Conservation (phyloP, 2,329 filamentous ascomycete species). For the Aspergillus hortae region DNA sequence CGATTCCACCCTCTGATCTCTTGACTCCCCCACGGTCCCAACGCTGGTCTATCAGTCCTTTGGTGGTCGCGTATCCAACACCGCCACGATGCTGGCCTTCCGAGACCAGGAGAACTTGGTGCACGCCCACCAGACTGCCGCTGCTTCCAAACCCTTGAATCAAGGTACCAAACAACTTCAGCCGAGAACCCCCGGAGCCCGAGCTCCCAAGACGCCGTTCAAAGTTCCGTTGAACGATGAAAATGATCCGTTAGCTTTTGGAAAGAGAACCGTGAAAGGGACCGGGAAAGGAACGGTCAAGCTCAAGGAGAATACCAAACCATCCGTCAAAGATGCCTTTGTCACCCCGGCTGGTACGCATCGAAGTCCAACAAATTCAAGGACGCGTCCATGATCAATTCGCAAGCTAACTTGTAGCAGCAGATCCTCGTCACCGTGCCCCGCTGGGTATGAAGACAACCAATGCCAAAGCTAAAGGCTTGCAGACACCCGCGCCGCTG, state of each 20-base stretch:
- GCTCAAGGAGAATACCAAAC: conserved; percentile 56
- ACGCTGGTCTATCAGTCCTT: conserved; percentile 18
- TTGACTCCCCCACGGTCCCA: neutral
- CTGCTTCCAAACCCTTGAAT: conserved; percentile 68
- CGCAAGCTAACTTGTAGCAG: conserved; percentile 8
- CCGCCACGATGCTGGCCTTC: conserved; percentile 65
- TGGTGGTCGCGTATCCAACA: conserved; percentile 6
- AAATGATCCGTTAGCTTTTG: conserved; percentile 62
- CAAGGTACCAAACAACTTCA: conserved; percentile 59
- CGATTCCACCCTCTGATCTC: conserved; percentile 1
- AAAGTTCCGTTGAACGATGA: conserved; percentile 78
- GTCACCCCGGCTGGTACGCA: conserved; percentile 74
- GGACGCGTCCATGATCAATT: neutral
- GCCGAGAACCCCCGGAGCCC: conserved; percentile 75
- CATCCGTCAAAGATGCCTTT: conserved; percentile 60
- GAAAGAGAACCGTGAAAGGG: conserved; percentile 57
- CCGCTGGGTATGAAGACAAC: conserved; percentile 93
- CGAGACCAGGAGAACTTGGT: conserved; percentile 86
- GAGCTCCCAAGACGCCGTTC: conserved; percentile 78
- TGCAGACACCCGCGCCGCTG: conserved; percentile 65
- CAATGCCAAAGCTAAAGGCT: conserved; percentile 75
- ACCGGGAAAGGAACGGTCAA: conserved; percentile 55
- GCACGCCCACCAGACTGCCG: conserved; percentile 67
- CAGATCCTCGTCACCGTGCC: conserved; percentile 67
- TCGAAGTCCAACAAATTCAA: neutral